Base-by-base conservation (phyloP, 2,329 filamentous ascomycete genomes). In the Chrysoporthe cubensis region DNA sequence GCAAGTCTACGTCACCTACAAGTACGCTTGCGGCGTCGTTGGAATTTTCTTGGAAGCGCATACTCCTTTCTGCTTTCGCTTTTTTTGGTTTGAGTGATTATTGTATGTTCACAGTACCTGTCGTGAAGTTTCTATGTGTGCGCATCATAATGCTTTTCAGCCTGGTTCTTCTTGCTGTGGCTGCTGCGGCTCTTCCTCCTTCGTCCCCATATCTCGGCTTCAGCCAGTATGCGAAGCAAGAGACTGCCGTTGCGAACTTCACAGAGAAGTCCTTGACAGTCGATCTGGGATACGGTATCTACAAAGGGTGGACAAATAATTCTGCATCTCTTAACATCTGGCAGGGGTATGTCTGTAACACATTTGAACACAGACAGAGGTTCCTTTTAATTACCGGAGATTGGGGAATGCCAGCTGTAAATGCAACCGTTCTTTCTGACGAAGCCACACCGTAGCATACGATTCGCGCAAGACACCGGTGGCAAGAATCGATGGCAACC, bases 271-370 rank as follows among this genome's bases (percentile, higher is more conserved):
- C 50, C 7, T 26, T 54, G 50, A 54, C 50, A 32, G 50, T 54
- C 26, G 50, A 54, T 34, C 21, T 54, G 4, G 50, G 50, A 4
- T 54, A 54, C 3, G 50, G 50, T 54, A 54, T 54, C 50, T 54
- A 54, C 26, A 54, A 21, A 54, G 50, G 50, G 26, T 54, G 50
- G 50, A 54, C 50, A 21, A 54, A 54, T 21, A 21, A 54, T 16
- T 54, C 50, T 13, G 50, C 50, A 21, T 54, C 50, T 54, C 50
- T 54, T 13, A 32, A 32, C 14, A 54, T 54, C 26, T 54, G 50
- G 50, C 50, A 54, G 32, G 50, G 50, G 50, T 54, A 54, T 54
- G 50, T 54, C 13, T 54, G 50, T 54, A 18, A 46, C 44, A n/a
- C 21, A 26, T 21, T 14, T 8, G 11, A 2, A 48, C 18, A 48